A percentile compares a stretch with the other conserved stretches of the same genome.
Evolutionary conservation across 768 basidiomycete species (phyloP).

Genomic region (Kwoniella sp.): DNA sequence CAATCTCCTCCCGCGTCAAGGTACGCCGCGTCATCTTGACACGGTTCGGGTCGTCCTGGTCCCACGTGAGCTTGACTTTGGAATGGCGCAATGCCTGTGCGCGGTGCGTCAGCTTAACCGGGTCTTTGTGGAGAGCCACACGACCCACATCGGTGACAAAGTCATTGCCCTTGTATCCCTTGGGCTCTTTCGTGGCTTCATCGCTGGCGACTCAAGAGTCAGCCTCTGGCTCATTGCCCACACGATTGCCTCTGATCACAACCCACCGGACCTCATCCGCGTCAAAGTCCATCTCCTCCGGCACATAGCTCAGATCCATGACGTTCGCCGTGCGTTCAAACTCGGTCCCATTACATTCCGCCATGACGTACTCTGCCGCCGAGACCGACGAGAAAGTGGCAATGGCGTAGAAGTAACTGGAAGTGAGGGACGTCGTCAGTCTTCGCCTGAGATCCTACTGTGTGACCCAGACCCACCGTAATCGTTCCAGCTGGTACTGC

Average conservation of each 20-base stretch:
- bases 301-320: constrained; percentile 90
- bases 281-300: constrained; percentile 80
- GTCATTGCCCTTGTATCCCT: constrained; percentile 68
- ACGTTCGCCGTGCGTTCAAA: constrained; percentile 95
- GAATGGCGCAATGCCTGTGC: constrained; percentile 88
- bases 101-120: neutral
- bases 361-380: constrained; percentile 72
- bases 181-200: constrained; percentile 67
- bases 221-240: neutral
- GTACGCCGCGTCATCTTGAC: constrained; percentile 70
- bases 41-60: constrained; percentile 90
- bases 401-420: constrained; percentile 91
- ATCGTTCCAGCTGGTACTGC: constrained; percentile 84
- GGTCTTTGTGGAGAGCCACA: neutral
- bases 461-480: constrained; percentile 61
- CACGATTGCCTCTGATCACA: neutral
- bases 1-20: constrained; percentile 77
- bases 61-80: constrained; percentile 97
- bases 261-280: constrained; percentile 63
- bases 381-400: constrained; percentile 76
- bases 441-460: too few species aligned
- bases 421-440: too few species aligned
- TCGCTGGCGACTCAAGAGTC: constrained; percentile 58
- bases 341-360: constrained; percentile 88
- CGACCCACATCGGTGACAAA: constrained; percentile 83